Evolutionary conservation across 176 grass and related monocot species (phyloP), one percentile per base, ranked within the genome.

Genomic region (Saccharum spontaneum): DNA sequence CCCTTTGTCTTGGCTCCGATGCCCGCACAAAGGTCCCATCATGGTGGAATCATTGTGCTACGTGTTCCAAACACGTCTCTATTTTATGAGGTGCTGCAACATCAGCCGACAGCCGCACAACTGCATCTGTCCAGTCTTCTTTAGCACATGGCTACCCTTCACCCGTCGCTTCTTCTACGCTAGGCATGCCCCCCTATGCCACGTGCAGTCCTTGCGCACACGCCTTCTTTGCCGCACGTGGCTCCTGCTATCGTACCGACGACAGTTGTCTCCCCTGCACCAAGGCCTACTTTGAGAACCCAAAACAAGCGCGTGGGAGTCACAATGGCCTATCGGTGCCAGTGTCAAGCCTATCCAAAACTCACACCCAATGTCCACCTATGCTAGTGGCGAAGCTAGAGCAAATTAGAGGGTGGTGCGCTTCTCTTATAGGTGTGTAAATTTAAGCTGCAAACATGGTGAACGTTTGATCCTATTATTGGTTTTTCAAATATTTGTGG

Each of bases 211-310:
- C 54, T 57, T 57, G 20, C 7, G 0, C 52, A 2, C 7, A 3
- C 1, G 7, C 18, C 1, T 57, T n/a, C 18, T n/a, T 57, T 57
- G 54, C 7, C 5, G 7, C 18, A 20, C 0, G 20, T 9, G 2
- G 20, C 54, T 57, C 20, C 54, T 2, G 0, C 7, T 8, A 57
- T 1, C 0, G 0, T 57, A 1, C 2, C 0, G 2, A 20, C 0
- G 7, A 6, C 0, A n/a, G 8, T 57, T n/a, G 20, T 57, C 18
- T 57, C 20, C 52, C 20, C 20, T 57, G 18, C 7, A 57, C 54
- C 7, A 57, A 57, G 54, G 54, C 18, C 8, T 57, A 57, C 54
- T n/a, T 9, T 22, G 20, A 57, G 18, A 9, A 7, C 54, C 54
- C 20, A 57, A 57, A 57, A 0, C 2, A 57, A n/a, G 54, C 2